These are phyloP conservation scores for Fomitopsis pulvina DNA, from an alignment of 768 basidiomycete species.

Conservation along the genomic window DNA sequence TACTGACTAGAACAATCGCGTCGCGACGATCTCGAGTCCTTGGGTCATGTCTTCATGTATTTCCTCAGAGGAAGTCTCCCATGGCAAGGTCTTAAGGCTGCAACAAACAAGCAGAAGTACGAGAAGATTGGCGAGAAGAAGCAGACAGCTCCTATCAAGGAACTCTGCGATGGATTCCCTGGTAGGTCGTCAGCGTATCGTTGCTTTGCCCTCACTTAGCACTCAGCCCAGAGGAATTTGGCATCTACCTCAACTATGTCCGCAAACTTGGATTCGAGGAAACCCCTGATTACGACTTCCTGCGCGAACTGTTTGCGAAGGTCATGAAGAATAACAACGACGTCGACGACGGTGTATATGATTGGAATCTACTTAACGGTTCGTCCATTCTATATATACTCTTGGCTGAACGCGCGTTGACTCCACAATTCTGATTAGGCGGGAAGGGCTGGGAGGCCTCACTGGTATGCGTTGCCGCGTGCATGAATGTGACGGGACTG, in stretches of 20 bases:
- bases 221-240: slow-evolving; percentile 80
- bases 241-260: slow-evolving; percentile 98
- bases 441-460: slow-evolving; percentile 94
- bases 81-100: slow-evolving; percentile 99
- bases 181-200: slow-evolving; percentile 39
- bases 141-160: slow-evolving; percentile 96
- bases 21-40: slow-evolving; percentile 96
- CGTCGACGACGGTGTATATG: slow-evolving; percentile 87
- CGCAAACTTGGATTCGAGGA: slow-evolving; percentile 99
- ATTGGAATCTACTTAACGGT: slow-evolving; percentile 95
- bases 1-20: slow-evolving; percentile 69
- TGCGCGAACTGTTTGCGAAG: slow-evolving; percentile 91
- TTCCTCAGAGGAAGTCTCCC: slow-evolving; percentile 94
- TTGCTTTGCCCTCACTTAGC: slow-evolving; percentile 1
- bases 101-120: slow-evolving; percentile 99
- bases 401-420: slow-evolving; percentile 6
- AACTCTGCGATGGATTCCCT: slow-evolving; percentile 92
- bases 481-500: slow-evolving; percentile 4
- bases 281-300: slow-evolving; percentile 97
- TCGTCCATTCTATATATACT: slow-evolving; percentile 12
- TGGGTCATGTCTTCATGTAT: slow-evolving; percentile 99
- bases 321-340: slow-evolving; percentile 90
- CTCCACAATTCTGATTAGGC: slow-evolving; percentile 32
- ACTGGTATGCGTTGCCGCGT: slow-evolving; percentile 42
- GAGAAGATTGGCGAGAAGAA: slow-evolving; percentile 99